These are phyloP conservation scores for Fragaria ananassa DNA, from an alignment of 306 rosid species.

Conservation along the genomic window DNA sequence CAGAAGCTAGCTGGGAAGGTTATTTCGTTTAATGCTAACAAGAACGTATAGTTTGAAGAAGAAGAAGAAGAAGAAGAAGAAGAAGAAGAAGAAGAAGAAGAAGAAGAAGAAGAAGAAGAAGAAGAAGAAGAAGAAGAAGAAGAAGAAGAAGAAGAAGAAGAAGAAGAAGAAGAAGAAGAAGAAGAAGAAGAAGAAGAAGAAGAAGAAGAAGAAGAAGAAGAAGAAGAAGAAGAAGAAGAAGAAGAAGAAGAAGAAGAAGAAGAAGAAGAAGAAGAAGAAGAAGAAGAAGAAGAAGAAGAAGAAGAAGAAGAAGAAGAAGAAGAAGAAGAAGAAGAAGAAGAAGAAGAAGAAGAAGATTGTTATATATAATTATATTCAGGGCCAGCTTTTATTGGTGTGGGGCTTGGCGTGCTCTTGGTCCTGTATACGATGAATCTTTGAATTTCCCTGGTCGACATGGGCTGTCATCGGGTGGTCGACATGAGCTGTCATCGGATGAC, in stretches of 20 bases:
- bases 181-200: neutral
- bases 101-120: constrained; percentile 7
- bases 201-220: constrained; percentile 9
- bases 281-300: constrained; percentile 7
- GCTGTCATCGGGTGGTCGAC: constrained; percentile 19
- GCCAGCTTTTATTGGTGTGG: neutral
- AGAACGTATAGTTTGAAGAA: constrained; percentile 10
- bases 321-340: constrained; percentile 3
- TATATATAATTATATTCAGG: no score
- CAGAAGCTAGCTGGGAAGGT: constrained; percentile 19
- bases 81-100: constrained; percentile 9
- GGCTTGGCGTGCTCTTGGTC: constrained; percentile 31
- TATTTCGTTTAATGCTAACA: constrained; percentile 3
- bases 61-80: constrained; percentile 7
- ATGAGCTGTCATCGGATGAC: constrained; percentile 29
- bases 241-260: neutral
- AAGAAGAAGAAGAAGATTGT: neutral
- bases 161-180: constrained; percentile 7
- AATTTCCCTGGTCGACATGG: constrained; percentile 17
- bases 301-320: neutral
- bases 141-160: constrained; percentile 9
- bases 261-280: constrained; percentile 9
- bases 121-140: neutral
- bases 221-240: constrained; percentile 7
- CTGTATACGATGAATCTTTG: constrained; percentile 34